These are phyloP conservation scores for Globisporangium canariense DNA, from an alignment of 352 stramenopile species.

Conservation along the genomic window DNA sequence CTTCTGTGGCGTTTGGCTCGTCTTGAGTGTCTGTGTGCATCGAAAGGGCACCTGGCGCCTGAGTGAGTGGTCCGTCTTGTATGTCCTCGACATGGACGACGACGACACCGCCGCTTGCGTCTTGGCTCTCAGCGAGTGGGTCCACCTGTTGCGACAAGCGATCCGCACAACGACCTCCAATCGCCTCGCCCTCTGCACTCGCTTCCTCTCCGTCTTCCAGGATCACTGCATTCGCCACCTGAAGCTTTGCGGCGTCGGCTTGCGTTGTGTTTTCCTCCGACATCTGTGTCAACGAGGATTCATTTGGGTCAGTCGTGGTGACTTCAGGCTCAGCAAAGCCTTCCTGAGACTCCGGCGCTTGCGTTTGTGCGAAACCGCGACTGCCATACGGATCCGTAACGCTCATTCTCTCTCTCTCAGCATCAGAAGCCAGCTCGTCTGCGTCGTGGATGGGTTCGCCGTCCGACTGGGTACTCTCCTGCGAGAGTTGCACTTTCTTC, in stretches of 20 bases:
- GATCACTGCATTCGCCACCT: neutral
- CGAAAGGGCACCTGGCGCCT: neutral
- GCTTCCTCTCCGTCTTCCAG: neutral
- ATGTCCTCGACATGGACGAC: neutral
- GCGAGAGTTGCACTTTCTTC: neutral
- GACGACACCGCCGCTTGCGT: neutral
- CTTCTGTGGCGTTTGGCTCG: neutral
- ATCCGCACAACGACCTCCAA: neutral
- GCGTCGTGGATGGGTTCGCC: neutral
- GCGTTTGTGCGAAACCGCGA: constrained; percentile 6
- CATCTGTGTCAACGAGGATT: constrained; percentile 9
- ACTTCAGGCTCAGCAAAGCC: constrained; percentile 2
- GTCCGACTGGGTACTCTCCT: neutral
- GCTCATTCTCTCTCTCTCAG: neutral
- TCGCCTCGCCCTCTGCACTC: neutral
- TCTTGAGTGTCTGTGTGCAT: neutral
- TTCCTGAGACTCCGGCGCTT: constrained; percentile 7
- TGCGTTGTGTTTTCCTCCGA: neutral
- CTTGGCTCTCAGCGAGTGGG: neutral
- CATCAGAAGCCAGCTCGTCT: neutral
- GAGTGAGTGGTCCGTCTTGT: constrained; percentile 1
- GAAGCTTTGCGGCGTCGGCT: neutral
- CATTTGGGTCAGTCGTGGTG: neutral
- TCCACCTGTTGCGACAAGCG: neutral
- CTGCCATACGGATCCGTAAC: neutral